Evolutionary conservation across 108 stramenopile species (phyloP).

Genomic region (Cyclotella choctawhatcheeana): DNA sequence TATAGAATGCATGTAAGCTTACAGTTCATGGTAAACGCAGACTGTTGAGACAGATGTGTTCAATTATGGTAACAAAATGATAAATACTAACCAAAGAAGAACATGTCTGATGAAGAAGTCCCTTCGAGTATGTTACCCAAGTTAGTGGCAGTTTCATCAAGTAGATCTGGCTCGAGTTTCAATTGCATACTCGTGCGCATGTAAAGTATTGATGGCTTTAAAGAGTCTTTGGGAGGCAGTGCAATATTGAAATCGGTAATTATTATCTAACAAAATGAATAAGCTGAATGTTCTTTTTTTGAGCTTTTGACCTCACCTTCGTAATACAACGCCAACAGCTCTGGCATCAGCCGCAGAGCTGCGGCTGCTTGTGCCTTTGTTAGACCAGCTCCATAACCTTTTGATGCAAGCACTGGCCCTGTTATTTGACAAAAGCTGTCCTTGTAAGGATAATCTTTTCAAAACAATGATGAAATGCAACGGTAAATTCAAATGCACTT

Average conservation of each 20-base stretch:
- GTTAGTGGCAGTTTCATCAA: slow-evolving; percentile 43
- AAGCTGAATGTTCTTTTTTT: neutral
- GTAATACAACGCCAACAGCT: slow-evolving; percentile 50
- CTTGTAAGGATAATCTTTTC: too few species aligned
- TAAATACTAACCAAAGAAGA: too few species aligned
- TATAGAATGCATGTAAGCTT: too few species aligned
- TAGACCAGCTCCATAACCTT: slow-evolving; percentile 62
- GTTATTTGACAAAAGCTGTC: neutral
- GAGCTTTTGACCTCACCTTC: slow-evolving; percentile 23
- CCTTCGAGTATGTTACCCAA: slow-evolving; percentile 45
- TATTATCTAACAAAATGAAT: too few species aligned
- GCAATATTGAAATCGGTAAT: neutral
- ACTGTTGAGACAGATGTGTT: too few species aligned
- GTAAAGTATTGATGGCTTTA: slow-evolving; percentile 44
- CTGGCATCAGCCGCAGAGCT: slow-evolving; percentile 52
- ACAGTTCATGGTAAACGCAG: too few species aligned
- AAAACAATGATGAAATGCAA: too few species aligned
- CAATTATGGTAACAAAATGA: slow-evolving; percentile 44
- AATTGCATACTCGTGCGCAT: slow-evolving; percentile 38
- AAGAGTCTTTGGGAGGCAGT: slow-evolving; percentile 1
- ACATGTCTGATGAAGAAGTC: slow-evolving; percentile 36
- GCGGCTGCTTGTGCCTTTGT: slow-evolving; percentile 40
- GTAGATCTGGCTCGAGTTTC: slow-evolving; percentile 12
- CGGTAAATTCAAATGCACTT: slow-evolving; percentile 15
- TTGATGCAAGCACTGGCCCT: slow-evolving; percentile 32